Evolutionary conservation across 192 early-diverging fungal genomes (phyloP).

Genomic region (Lobosporangium transversale): DNA sequence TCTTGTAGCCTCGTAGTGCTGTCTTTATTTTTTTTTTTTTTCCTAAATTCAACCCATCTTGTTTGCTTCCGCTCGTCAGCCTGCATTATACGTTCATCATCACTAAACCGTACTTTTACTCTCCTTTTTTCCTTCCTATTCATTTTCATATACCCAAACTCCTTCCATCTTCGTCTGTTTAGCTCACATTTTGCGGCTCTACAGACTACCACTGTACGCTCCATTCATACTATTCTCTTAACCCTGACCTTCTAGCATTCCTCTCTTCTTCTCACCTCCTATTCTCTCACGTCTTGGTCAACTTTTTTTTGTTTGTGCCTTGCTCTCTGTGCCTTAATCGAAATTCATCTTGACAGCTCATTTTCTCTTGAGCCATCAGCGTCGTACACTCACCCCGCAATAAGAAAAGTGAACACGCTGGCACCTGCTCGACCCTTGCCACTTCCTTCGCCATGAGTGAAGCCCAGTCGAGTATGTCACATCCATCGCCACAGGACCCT

Average conservation of each 20-base stretch:
- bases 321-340: background rate
- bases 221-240: no score
- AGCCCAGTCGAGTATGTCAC: conserved; percentile 15
- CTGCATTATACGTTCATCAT: background rate
- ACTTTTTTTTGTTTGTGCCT: background rate
- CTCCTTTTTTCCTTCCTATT: background rate
- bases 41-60: background rate
- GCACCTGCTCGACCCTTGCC: background rate
- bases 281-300: background rate
- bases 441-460: conserved; percentile 18
- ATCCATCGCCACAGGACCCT: conserved; percentile 20
- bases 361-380: no score
- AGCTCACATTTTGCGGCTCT: no score
- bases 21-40: background rate
- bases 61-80: background rate
- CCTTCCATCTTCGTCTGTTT: no score
- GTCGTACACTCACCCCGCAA: no score
- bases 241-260: no score
- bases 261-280: background rate
- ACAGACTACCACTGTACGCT: no score
- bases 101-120: background rate
- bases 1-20: no score
- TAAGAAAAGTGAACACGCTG: background rate
- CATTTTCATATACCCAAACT: no score
- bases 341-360: no score